Evolutionary conservation across 495 filamentous ascomycete species (phyloP).

Genomic region (Daldinia childiae): DNA sequence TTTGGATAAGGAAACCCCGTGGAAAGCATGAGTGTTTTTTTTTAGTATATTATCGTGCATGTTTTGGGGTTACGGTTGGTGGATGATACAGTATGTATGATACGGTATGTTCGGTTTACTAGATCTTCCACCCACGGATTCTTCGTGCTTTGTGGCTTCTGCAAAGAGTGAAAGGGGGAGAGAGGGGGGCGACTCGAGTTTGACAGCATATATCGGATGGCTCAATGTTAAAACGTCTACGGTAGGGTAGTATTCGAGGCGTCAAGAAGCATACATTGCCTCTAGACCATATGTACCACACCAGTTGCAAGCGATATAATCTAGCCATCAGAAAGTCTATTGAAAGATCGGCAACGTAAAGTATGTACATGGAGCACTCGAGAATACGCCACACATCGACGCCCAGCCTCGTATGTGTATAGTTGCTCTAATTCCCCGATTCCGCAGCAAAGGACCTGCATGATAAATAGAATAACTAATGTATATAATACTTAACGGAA

Average conservation of each 20-base stretch:
- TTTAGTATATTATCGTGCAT: neutral
- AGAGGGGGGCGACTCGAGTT: neutral
- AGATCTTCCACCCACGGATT: neutral
- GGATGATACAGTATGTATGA: neutral
- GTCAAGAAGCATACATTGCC: conserved; percentile 3
- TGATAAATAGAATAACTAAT: neutral
- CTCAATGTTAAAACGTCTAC: neutral
- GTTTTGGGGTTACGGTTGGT: neutral
- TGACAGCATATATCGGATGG: conserved; percentile 12
- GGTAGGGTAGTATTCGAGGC: neutral
- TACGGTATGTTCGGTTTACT: neutral
- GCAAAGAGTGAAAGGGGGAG: neutral
- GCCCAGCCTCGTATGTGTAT: neutral
- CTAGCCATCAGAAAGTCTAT: conserved; percentile 12
- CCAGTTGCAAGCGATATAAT: neutral
- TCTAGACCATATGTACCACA: neutral
- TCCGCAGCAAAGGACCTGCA: neutral
- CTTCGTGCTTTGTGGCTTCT: conserved; percentile 10
- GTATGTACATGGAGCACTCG: neutral
- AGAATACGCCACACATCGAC: conserved; percentile 4
- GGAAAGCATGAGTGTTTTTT: conserved; percentile 3
- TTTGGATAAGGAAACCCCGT: conserved; percentile 17
- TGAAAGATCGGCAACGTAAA: neutral
- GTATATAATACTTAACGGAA: neutral
- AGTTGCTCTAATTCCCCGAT: neutral